Evolutionary conservation across 371 early-diverging fungal genomes (phyloP), one percentile per base, ranked within the genome.

Genomic region (Cokeromyces recurvatus): DNA sequence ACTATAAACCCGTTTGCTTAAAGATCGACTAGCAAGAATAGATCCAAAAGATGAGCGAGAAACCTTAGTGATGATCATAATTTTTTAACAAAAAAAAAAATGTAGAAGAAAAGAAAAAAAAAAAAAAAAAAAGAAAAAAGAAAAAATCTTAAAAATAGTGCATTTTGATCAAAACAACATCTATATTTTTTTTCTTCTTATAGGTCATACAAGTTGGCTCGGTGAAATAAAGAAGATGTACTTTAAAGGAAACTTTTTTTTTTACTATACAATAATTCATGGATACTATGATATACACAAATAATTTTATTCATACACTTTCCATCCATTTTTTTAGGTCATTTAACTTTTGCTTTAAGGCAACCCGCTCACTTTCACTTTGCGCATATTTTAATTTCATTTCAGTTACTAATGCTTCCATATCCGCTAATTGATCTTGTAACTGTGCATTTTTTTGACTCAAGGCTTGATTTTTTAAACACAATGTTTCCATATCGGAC

Each of bases 401-500:
- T 53, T 81, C 83, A 17, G 82, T 71, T 43, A 93, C 59, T 46
- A 80, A 53, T 7, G 71, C 69, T 62, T 91, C 88, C 67, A 92
- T 60, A 37, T 82, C 67, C 0, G 66, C 77, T 37, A 90, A 53
- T 37, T 79, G 77, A 38, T 92, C 93, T 60, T 88, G 84, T 39
- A 94, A 71, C 40, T 78, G 74, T 38, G 80, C 80, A 58, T 90
- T 90, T 48, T 74, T 70, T 40, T 78, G 57, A 15, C 81, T 72
- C 19, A 91, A 69, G 25, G 75, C 79, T 34, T 84, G 68, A 55
- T 94, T 94, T 65, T 91, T 90, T 11, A 73, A 39, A 16, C 85
- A 79, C 24, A 96, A 66, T 19, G 60, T 47, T 24, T 92, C 84
- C 79, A 94, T 83, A 48, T 96, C 90, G 10, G 74, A 79, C 47